Percentiles rank a stretch among this genome's conserved stretches.
These are phyloP conservation scores for Saccharum spontaneum DNA, from an alignment of 176 grass and related monocot genomes.

Conservation along the genomic window DNA sequence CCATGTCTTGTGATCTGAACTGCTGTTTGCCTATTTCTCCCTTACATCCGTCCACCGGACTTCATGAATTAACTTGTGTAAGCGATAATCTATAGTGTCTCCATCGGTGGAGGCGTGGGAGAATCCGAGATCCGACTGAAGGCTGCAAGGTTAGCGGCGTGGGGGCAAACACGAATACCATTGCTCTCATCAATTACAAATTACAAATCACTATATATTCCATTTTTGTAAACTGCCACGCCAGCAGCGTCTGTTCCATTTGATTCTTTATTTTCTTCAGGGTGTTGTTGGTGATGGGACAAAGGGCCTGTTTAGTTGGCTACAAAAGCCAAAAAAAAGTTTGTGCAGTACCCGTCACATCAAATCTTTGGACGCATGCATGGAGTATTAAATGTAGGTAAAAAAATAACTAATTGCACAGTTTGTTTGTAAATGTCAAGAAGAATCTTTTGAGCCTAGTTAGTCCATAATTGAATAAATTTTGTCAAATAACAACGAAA, in stretches of 20 bases:
- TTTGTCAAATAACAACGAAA: too few relatives aligned
- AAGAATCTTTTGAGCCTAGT: too few relatives aligned
- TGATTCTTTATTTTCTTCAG: neutral
- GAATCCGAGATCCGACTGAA: neutral
- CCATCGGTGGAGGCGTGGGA: neutral
- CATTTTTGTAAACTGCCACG: neutral
- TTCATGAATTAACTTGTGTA: neutral
- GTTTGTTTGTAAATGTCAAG: too few relatives aligned
- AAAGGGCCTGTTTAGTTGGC: too few relatives aligned
- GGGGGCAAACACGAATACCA: neutral
- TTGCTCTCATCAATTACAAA: neutral
- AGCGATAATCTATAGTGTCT: neutral
- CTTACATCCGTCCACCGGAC: neutral
- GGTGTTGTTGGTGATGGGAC: neutral
- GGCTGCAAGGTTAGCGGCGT: neutral
- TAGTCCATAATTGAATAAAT: too few relatives aligned
- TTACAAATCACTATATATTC: neutral
- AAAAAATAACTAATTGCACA: too few relatives aligned
- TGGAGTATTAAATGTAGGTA: too few relatives aligned
- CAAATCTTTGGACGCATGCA: too few relatives aligned
- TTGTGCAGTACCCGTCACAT: too few relatives aligned
- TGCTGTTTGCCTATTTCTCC: neutral
- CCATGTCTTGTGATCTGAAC: neutral
- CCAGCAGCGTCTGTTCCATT: neutral
- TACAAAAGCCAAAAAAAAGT: too few relatives aligned